Evolutionary conservation across 768 basidiomycete genomes (phyloP).

Genomic region (Rhodotorula sphaerocarpa): DNA sequence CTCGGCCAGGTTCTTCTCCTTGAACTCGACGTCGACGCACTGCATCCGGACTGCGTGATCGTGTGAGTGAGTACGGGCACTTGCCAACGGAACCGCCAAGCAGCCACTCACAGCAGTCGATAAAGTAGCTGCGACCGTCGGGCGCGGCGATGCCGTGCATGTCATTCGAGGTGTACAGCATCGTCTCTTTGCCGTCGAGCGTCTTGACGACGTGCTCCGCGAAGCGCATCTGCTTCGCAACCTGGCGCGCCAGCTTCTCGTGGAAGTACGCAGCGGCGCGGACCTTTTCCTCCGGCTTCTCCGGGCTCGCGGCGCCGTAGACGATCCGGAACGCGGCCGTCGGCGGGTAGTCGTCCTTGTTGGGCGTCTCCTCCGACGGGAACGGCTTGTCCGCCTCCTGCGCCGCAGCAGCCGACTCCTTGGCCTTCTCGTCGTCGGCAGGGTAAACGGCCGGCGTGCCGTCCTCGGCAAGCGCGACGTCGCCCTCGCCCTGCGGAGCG

Average conservation of each 20-base stretch:
- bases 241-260: constrained; percentile 45
- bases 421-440: constrained; percentile 25
- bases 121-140: constrained; percentile 47
- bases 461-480: constrained; percentile 26
- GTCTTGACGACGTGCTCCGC: constrained; percentile 45
- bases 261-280: constrained; percentile 39
- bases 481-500: constrained; percentile 38
- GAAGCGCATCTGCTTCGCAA: constrained; percentile 44
- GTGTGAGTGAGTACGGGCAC: not conserved
- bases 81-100: not conserved
- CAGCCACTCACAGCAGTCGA: constrained; percentile 42
- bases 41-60: constrained; percentile 40
- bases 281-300: constrained; percentile 39
- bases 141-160: constrained; percentile 47
- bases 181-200: constrained; percentile 40
- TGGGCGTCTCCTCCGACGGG: constrained; percentile 34
- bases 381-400: constrained; percentile 27
- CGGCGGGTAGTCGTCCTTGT: constrained; percentile 42
- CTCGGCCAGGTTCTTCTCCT: constrained; percentile 44
- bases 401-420: constrained; percentile 22
- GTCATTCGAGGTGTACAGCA: constrained; percentile 45
- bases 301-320: constrained; percentile 46
- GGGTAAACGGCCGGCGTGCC: constrained; percentile 30
- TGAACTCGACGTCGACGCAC: constrained; percentile 48
- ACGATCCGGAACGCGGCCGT: constrained; percentile 45